A percentile compares a stretch with the other conserved stretches of the same genome.
Conservation (phyloP, 257 asterid genomes). For the Scutellaria galericulata region DNA sequence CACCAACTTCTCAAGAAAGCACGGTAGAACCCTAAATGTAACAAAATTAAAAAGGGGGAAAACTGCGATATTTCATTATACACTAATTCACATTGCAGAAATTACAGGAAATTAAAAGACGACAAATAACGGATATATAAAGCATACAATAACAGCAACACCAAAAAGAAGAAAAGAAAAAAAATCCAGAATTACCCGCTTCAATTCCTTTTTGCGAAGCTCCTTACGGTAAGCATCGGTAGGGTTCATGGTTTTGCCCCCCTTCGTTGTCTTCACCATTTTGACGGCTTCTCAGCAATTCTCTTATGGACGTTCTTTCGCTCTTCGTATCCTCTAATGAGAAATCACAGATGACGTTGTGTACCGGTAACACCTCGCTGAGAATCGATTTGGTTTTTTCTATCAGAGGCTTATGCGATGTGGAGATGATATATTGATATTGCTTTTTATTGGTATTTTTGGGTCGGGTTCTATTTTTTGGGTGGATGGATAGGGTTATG, state of each 20-base stretch:
- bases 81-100: conserved; percentile 6
- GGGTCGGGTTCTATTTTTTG: neutral
- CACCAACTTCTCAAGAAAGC: neutral
- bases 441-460: neutral
- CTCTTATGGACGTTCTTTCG: neutral
- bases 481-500: too few species aligned
- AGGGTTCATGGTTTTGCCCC: conserved; percentile 99
- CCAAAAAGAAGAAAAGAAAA: neutral
- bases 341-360: conserved; percentile 16
- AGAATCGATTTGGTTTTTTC: conserved; percentile 20
- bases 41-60: neutral
- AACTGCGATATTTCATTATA: neutral
- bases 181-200: conserved; percentile 58
- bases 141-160: neutral
- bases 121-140: neutral
- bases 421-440: neutral
- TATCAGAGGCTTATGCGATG: conserved; percentile 32
- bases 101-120: neutral
- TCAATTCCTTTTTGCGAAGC: conserved; percentile 87
- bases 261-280: conserved; percentile 95
- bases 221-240: conserved; percentile 97
- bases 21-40: neutral
- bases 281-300: conserved; percentile 35
- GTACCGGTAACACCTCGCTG: conserved; percentile 18
- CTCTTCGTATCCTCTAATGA: conserved; percentile 23